Evolutionary conservation across 1,284 basidiomycete species (phyloP), one percentile per base, ranked within the genome.

Genomic region (Sporisorium exsertum): DNA sequence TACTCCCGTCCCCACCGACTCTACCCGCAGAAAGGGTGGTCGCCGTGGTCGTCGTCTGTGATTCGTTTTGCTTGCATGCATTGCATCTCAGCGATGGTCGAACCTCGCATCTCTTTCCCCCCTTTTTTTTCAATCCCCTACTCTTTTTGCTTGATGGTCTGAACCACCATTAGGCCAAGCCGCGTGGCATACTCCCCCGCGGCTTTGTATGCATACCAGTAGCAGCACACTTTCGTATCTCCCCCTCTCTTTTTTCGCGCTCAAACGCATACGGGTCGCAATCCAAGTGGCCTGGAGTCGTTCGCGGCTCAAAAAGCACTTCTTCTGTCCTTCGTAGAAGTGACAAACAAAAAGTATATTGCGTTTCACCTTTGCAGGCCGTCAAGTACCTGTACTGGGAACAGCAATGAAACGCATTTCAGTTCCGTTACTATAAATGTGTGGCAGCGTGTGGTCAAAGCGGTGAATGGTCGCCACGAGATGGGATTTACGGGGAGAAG

Each of bases 1-100:
- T 71, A 99, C 96, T 65, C 96, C 96, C 81, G 91, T 96, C 78
- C 96, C 96, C 72, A 96, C 95, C 73, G 97, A 99, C 88, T 95
- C 92, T 78, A 99, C 96, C 83, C 91, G 96, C 86, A 91, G 95
- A 89, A 99, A 95, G 95, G 96, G 96, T 92, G 96, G 96, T 96
- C 94, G 96, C 84, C 95, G 96, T 89, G 96, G 96, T 95, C 94
- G 95, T 87, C 94, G 96, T 92, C 91, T 98, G 81, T 89, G 87
- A 86, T 72, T 72, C 58, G 73, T 45, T 43, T 20, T 24, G 57
- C 54, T 49, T 27, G 8, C 47, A 22, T 54, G 46, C 27, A 56
- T 56, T n/a, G 46, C 58, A 46, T 45, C n/a, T 32, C 47, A 64
- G 10, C 26, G 35, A 35, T 64, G 64, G 47, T 60, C 27, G 4